A percentile compares a stretch with the other conserved stretches of the same genome.
These are phyloP conservation scores for Quercus phellos DNA, from an alignment of 331 rosid species.

Conservation along the genomic window DNA sequence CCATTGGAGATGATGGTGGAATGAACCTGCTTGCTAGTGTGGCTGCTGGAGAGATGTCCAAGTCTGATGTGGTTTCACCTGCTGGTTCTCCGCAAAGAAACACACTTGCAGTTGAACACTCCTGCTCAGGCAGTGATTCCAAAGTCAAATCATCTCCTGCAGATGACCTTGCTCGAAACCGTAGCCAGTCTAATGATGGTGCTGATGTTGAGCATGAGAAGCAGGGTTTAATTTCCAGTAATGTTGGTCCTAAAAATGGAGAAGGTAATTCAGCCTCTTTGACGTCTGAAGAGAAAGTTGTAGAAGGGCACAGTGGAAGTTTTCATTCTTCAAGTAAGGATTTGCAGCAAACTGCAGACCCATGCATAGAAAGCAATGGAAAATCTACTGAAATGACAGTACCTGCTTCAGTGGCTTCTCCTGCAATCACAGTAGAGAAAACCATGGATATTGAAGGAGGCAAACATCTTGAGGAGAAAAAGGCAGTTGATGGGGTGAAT, in stretches of 20 bases:
- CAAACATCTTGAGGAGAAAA: constrained; percentile 28
- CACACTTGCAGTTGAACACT: constrained; percentile 33
- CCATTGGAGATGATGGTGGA: constrained; percentile 64
- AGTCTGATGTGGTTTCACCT: constrained; percentile 60
- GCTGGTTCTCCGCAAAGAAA: constrained; percentile 46
- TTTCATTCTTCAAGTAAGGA: constrained; percentile 28
- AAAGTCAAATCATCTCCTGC: constrained; percentile 35
- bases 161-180: constrained; percentile 32
- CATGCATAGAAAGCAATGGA: constrained; percentile 32
- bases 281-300: constrained; percentile 33
- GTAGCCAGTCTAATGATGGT: constrained; percentile 27
- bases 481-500: constrained; percentile 27
- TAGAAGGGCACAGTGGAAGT: constrained; percentile 20
- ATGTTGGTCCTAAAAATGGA: constrained; percentile 22
- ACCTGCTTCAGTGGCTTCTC: constrained; percentile 15
- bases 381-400: constrained; percentile 30
- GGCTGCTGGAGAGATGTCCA: constrained; percentile 76
- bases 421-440: constrained; percentile 19
- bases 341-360: constrained; percentile 30
- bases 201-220: constrained; percentile 23
- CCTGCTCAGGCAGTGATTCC: constrained; percentile 34
- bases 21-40: constrained; percentile 88
- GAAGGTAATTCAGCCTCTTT: constrained; percentile 35
- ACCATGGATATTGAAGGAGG: constrained; percentile 29
- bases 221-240: constrained; percentile 3